A percentile compares a stretch with the other conserved stretches of the same genome.
Evolutionary conservation across 1,284 basidiomycete species (phyloP).

Genomic region (Ustilago tritici): DNA sequence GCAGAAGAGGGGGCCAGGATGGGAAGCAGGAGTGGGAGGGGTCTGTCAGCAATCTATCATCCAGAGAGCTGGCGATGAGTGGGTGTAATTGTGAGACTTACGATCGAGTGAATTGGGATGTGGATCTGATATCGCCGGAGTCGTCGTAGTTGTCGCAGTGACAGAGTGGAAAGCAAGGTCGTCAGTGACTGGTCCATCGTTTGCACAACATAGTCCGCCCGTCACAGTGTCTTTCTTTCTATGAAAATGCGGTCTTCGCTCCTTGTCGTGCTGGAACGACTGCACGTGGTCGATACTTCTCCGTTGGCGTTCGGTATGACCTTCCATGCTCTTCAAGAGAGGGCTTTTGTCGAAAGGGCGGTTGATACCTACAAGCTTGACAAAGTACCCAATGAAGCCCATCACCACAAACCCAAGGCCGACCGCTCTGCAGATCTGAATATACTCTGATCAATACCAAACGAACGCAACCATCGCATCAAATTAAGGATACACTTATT

Average conservation of each 20-base stretch:
- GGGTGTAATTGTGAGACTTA: slow-evolving; percentile 41
- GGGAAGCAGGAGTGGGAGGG: neutral
- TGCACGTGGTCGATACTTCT: neutral
- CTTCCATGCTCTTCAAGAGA: no score
- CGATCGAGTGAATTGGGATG: slow-evolving; percentile 69
- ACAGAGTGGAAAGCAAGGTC: neutral
- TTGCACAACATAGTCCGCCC: neutral
- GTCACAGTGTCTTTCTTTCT: neutral
- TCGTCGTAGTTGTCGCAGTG: neutral
- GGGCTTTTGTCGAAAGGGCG: neutral
- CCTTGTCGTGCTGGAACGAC: neutral
- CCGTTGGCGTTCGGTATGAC: neutral
- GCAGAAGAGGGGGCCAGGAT: neutral
- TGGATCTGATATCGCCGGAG: slow-evolving; percentile 50
- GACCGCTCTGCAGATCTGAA: slow-evolving; percentile 69
- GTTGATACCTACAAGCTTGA: slow-evolving; percentile 62
- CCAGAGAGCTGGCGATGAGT: neutral
- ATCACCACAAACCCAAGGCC: slow-evolving; percentile 68
- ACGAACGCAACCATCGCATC: neutral
- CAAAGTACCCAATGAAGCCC: slow-evolving; percentile 70
- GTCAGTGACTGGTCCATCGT: slow-evolving; percentile 7
- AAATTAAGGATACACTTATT: neutral
- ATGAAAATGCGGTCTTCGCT: neutral
- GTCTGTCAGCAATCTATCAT: neutral
- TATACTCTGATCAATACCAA: slow-evolving; percentile 56